phyloP scores from a whole-genome alignment of 768 basidiomycete species.

The Macrolepiota dolichaula region DNA sequence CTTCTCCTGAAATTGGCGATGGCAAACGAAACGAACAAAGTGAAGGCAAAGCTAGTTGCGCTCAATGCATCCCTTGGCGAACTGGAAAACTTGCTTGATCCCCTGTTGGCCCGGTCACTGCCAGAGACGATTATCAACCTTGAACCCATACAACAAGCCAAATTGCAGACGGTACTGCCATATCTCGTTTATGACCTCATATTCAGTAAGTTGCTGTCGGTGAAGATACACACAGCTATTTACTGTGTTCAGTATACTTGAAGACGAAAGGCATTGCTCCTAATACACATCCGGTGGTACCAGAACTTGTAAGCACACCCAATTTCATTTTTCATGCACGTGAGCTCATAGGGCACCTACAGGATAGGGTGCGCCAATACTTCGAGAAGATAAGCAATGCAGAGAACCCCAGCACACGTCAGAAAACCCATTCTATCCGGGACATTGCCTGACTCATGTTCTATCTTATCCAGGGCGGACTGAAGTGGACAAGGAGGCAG shows the following conservation, averaged over 20 bases:
- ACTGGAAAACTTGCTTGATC: conserved; percentile 64
- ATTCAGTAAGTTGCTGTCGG: conserved; percentile 59
- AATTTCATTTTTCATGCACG: background rate
- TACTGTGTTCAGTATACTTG: conserved; percentile 59
- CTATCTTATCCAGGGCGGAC: conserved; percentile 28
- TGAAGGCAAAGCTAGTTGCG: conserved; percentile 44
- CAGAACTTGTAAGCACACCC: conserved; percentile 54
- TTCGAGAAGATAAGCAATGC: conserved; percentile 80
- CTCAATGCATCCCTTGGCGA: conserved; percentile 61
- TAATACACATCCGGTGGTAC: conserved; percentile 69
- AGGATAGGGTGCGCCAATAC: conserved; percentile 78
- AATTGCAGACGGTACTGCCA: conserved; percentile 74
- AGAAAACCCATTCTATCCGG: conserved; percentile 18
- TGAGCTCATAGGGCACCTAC: background rate
- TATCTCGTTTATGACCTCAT: conserved; percentile 82
- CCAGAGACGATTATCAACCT: conserved; percentile 62
- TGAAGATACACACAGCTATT: background rate
- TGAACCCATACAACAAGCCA: conserved; percentile 76
- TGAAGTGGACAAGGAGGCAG: conserved; percentile 76
- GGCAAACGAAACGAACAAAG: conserved; percentile 44
- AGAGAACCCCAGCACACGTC: conserved; percentile 63
- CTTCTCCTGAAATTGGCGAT: conserved; percentile 20
- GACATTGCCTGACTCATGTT: conserved; percentile 5
- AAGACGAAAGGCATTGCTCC: conserved; percentile 80
- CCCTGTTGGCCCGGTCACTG: conserved; percentile 64